Evolutionary conservation across 1,284 basidiomycete genomes (phyloP), one percentile per base, ranked within the genome.

Genomic region (Puccinia novopanici): DNA sequence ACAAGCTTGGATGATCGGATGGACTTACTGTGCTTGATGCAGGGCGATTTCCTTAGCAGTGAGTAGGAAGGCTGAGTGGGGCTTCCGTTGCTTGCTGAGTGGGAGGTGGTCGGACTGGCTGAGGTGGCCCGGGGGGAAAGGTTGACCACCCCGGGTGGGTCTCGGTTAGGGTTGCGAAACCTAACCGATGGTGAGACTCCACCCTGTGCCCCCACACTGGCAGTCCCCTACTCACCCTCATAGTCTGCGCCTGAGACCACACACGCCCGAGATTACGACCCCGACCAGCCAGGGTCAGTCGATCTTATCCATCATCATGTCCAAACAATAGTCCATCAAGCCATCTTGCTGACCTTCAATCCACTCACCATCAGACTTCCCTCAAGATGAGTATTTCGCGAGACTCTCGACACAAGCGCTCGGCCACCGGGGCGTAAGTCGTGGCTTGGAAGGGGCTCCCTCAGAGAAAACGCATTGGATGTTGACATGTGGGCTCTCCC

Each of bases 391-490:
- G 83, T 82, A 97, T 97, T 87, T 92, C 94, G 85, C 91, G 94
- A 85, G 90, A 93, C 84, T 95, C 94, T 85, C 90, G 94, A 87
- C 93, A 97, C 90, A 97, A 97, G 89, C 93, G 94, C 87, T 92
- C 93, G 84, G 92, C 90, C 84, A 91, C 93, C 48, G 80, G 80
- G 65, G 80, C 73, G 94, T 83, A 30, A 79, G 83, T 84, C 37
- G 9, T 24, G n/a, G n/a, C n/a, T n/a, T n/a, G n/a, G n/a, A n/a
- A n/a, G n/a, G n/a, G n/a, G n/a, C n/a, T 67, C 30, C 40, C 37
- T 67, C 40, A 5, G 40, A n/a, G n/a, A 42, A 3, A 34, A 19
- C 15, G 8, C 48, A 45, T 15, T 72, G 40, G 27, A 73, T 22
- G 19, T 22, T 42, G 17, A 24, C 17, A 42, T n/a, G 19, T 17